These are phyloP conservation scores for Pseudognaphalium luteoalbum DNA, from an alignment of 129 eudicot species.

Conservation along the genomic window DNA sequence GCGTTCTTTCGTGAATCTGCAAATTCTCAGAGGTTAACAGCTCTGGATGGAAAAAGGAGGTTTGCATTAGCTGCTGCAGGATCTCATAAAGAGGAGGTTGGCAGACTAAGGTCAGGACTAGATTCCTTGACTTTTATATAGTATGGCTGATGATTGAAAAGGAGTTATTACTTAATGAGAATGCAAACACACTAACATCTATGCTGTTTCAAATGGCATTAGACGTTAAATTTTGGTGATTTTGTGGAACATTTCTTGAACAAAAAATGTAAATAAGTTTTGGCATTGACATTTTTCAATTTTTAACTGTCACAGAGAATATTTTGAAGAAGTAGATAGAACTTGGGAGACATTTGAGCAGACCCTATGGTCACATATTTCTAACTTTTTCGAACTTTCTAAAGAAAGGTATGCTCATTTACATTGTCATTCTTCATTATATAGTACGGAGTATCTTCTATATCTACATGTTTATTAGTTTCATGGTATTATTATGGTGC, in stretches of 20 bases:
- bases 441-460: slow-evolving; percentile 13
- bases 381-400: slow-evolving; percentile 80
- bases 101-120: slow-evolving; percentile 74
- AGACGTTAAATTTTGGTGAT: not conserved
- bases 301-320: slow-evolving; percentile 51
- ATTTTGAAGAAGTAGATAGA: slow-evolving; percentile 96
- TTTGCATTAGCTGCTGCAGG: slow-evolving; percentile 96
- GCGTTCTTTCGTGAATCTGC: slow-evolving; percentile 14
- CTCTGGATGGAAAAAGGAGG: slow-evolving; percentile 95
- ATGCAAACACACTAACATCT: slow-evolving; percentile 8
- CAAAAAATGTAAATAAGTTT: slow-evolving; percentile 16
- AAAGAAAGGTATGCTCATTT: slow-evolving; percentile 73
- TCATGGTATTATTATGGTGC: not conserved
- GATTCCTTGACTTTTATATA: not conserved
- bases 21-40: slow-evolving; percentile 74
- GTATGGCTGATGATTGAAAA: not conserved
- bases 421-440: not conserved
- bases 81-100: slow-evolving; percentile 97
- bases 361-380: slow-evolving; percentile 88
- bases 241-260: slow-evolving; percentile 1
- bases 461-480: slow-evolving; percentile 5
- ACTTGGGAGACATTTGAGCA: slow-evolving; percentile 98
- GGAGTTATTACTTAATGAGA: not conserved
- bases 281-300: slow-evolving; percentile 29
- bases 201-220: not conserved